Base-by-base conservation (phyloP, 805 yeast genomes). In the Candida orba region DNA sequence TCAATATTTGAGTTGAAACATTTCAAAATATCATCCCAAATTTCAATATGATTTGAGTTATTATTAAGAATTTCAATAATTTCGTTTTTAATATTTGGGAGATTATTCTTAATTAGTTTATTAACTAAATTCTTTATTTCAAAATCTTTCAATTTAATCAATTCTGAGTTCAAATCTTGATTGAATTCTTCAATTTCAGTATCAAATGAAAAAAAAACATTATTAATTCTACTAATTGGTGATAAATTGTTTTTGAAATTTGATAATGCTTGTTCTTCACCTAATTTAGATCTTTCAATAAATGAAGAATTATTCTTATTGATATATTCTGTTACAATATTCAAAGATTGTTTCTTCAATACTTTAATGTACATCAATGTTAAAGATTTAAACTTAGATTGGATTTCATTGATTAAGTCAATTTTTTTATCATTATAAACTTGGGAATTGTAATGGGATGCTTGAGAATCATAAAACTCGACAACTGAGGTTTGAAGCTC, bases 351-450 rank as follows among this genome's bases (percentile, higher is more conserved):
- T 36, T 65, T 63, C 17, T 66, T 64, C 34, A 75, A 44, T 1
- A 62, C 60, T 6, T 60, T 57, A 10, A 79, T 52, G 47, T 69
- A 74, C 0, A 60, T 52, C 3, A 65, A 64, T 48, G 75, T 72
- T 7, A 81, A 57, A 20, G 68, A 69, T 32, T 59, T 53, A 23
- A 81, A 59, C 45, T 67, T 68, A 1, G 57, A 51, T 51, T 78
- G 75, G 36, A 89, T 65, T 43, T 73, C 74, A 9, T 61, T 61
- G 3, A 55, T 46, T 41, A 93, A 68, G 13, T 66, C 69, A 1
- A 48, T 52, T 44, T 83, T 73, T 58, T 83, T 83, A 42, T 79
- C 82, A 35, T 68, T 57, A 60, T 84, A 93, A 2, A 90, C 95
- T 3, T 72, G 46, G 33, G 68, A 62, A 41, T 78, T 72, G 59